Evolutionary conservation across 768 basidiomycete species (phyloP), one percentile per base, ranked within the genome.

Genomic region (Naganishia randhawae): DNA sequence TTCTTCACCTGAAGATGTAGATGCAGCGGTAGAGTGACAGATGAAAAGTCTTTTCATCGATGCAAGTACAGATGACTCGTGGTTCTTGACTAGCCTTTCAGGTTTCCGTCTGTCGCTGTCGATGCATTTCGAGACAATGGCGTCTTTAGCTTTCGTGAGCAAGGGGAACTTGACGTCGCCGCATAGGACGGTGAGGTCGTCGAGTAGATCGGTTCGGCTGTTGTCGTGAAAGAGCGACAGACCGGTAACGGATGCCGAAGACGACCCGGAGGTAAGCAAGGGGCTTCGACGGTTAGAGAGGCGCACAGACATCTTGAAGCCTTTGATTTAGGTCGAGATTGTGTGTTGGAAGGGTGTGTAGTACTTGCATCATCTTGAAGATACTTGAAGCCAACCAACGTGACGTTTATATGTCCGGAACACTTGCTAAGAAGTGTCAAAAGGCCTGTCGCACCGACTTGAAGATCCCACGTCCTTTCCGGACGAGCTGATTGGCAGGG

Each of bases 191-290:
- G 37, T 61, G 35, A 61, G 27, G 25, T 61, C 57, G 14, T 61
- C 11, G 22, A 55, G 33, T 2, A 42, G 37, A 2, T 41, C 37
- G 14, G 37, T 13, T 25, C 57, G 57, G 27, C 57, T 16, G 10
- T 42, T 42, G 39, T 61, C 57, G 39, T 61, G 57, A 25, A 61
- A 61, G 22, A 61, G 39, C 11, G 57, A 61, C 5, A 61, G 57
- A 25, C 57, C 57, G 57, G 57, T 41, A 25, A 61, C n/a, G 37
- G 57, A 61, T 25, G 57, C n/a, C 25, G 31, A 6, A 10, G 27
- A 61, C 22, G 57, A 29, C 10, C 22, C 37, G 22, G 35, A 37
- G 16, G n/a, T 17, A 39, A 41, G 27, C 22, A 61, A 25, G 41
- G 57, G 57, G 39, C 37, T 61, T 31, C 35, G 37, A 1, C 57